These are phyloP conservation scores for Blastobotrys illinoisensis DNA, from an alignment of 1,139 yeast genomes.

Conservation along the genomic window DNA sequence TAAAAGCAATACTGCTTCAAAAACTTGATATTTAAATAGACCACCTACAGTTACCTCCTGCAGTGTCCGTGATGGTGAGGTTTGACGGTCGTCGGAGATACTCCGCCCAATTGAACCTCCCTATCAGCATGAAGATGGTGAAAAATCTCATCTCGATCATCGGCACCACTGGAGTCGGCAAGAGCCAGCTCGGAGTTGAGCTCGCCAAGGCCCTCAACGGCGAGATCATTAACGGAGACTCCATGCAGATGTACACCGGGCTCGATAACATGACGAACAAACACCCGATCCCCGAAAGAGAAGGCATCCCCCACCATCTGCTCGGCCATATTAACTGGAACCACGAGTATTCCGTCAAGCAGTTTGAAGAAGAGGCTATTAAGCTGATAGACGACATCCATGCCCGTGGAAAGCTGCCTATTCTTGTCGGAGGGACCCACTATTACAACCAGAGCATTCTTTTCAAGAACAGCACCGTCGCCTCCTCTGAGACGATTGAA, in stretches of 20 bases:
- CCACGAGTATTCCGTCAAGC: conserved; percentile 77
- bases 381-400: conserved; percentile 60
- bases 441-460: conserved; percentile 78
- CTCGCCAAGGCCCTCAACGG: conserved; percentile 75
- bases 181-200: conserved; percentile 80
- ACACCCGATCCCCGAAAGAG: conserved; percentile 74
- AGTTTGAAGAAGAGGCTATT: conserved; percentile 69
- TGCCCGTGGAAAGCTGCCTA: conserved; percentile 66
- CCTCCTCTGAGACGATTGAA: conserved; percentile 14
- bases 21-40: too few relatives aligned
- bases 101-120: background rate
- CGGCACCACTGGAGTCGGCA: conserved; percentile 98
- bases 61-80: too few relatives aligned
- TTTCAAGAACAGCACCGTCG: conserved; percentile 58
- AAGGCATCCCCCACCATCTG: conserved; percentile 75
- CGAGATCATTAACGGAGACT: conserved; percentile 90
- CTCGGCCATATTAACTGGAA: conserved; percentile 79
- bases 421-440: conserved; percentile 93
- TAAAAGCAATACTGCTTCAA: too few relatives aligned
- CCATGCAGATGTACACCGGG: conserved; percentile 87
- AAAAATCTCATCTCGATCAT: conserved; percentile 56
- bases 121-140: conserved; percentile 3
- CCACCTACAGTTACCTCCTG: too few relatives aligned
- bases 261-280: conserved; percentile 81
- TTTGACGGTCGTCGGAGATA: background rate